Evolutionary conservation across 106 monocot species (phyloP).

Genomic region (Dioscorea dumetorum): DNA sequence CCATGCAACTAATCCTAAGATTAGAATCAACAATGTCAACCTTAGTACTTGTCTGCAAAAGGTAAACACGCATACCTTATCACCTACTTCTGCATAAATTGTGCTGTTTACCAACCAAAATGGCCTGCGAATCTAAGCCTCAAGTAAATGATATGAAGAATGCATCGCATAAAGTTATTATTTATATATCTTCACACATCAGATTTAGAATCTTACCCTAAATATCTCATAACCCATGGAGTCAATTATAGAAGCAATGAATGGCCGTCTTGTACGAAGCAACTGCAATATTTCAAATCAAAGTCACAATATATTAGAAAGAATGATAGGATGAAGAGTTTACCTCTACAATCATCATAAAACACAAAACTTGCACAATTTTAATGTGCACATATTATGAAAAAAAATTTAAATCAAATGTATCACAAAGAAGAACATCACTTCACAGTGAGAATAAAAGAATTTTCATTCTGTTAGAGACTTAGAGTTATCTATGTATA

Average conservation of each 20-base stretch:
- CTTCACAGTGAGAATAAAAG: no score
- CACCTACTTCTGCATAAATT: slow-evolving; percentile 93
- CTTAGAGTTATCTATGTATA: no score
- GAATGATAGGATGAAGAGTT: no score
- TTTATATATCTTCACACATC: background rate
- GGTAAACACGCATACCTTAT: slow-evolving; percentile 48
- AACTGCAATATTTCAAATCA: slow-evolving; percentile 41
- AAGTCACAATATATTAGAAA: no score
- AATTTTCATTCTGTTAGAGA: no score
- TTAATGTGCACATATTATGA: no score
- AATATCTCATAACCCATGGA: slow-evolving; percentile 88
- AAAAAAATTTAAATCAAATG: no score
- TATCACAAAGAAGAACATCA: no score
- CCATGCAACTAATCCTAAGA: no score
- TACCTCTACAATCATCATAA: no score
- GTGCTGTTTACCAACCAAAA: slow-evolving; percentile 98
- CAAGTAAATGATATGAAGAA: slow-evolving; percentile 23
- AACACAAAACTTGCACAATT: no score
- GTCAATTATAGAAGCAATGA: slow-evolving; percentile 77
- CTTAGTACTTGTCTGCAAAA: no score
- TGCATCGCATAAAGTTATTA: background rate
- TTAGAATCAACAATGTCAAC: background rate
- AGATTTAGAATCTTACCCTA: slow-evolving; percentile 38
- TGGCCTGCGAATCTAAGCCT: slow-evolving; percentile 82
- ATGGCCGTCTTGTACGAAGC: slow-evolving; percentile 89